phyloP scores from a whole-genome alignment of 176 grass and related monocot genomes.

The Oryza australiensis region DNA sequence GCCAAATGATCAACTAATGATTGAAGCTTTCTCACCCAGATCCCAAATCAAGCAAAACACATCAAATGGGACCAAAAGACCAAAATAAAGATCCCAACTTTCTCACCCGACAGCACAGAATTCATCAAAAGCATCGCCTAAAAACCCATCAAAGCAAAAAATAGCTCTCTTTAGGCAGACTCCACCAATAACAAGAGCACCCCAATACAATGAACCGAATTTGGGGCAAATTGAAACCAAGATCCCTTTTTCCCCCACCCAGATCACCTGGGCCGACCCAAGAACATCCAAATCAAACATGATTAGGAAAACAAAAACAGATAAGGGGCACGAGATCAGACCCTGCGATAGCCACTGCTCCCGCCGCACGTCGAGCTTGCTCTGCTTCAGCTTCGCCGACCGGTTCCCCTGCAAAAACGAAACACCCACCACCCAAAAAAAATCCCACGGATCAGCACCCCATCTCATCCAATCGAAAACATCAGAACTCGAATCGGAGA shows the following conservation, averaged over 20 bases:
- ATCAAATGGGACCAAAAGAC: background rate
- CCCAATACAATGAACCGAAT: background rate
- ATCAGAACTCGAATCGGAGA: slow-evolving; percentile 27
- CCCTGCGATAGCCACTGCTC: slow-evolving; percentile 97
- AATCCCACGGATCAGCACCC: slow-evolving; percentile 34
- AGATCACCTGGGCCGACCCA: background rate
- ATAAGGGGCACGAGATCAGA: slow-evolving; percentile 35
- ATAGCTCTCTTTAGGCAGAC: background rate
- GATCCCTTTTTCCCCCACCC: background rate
- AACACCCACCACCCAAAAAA: background rate
- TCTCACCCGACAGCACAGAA: slow-evolving; percentile 24
- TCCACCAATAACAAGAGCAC: background rate
- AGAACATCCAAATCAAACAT: background rate
- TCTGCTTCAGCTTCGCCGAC: slow-evolving; percentile 90
- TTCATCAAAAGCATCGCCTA: slow-evolving; percentile 11
- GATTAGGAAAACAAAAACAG: background rate
- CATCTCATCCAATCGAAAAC: slow-evolving; percentile 8
- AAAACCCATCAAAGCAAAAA: background rate
- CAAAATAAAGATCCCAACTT: slow-evolving; percentile 35
- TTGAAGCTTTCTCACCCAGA: background rate
- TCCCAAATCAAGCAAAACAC: slow-evolving; percentile 11
- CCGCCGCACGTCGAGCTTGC: slow-evolving; percentile 83
- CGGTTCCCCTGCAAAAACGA: slow-evolving; percentile 57
- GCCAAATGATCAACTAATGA: background rate
- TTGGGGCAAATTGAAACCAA: slow-evolving; percentile 15